Percentiles rank a stretch among this genome's conserved stretches.
These are phyloP conservation scores for Aureobasidium vineae DNA, from an alignment of 2,329 filamentous ascomycete species.

Conservation along the genomic window DNA sequence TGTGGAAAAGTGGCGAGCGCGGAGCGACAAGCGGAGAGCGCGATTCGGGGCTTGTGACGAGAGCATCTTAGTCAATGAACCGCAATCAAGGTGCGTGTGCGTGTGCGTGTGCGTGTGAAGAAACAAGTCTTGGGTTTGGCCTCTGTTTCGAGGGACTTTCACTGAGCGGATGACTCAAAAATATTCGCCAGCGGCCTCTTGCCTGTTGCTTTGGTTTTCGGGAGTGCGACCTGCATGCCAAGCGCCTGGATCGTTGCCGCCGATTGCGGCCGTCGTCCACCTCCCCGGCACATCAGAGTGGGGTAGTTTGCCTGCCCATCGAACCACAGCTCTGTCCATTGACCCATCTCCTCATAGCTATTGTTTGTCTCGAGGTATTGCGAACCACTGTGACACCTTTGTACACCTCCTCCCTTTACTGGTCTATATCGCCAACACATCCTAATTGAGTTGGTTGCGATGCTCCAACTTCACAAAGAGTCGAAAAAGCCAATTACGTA, in stretches of 20 bases:
- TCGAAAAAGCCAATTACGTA: slow-evolving; percentile 12
- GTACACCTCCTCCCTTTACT: neutral
- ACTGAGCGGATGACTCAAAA: slow-evolving; percentile 17
- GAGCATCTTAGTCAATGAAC: slow-evolving; percentile 34
- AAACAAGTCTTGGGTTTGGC: neutral
- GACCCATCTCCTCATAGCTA: neutral
- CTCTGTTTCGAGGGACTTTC: neutral
- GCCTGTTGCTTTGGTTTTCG: neutral
- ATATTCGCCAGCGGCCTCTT: slow-evolving; percentile 9
- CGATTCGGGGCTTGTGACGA: slow-evolving; percentile 38
- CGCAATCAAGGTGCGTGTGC: no score
- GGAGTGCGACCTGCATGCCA: slow-evolving; percentile 12
- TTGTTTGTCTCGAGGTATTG: neutral
- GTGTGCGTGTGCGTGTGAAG: neutral
- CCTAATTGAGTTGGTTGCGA: neutral
- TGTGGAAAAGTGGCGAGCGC: slow-evolving; percentile 47
- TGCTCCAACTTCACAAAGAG: neutral
- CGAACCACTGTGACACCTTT: neutral
- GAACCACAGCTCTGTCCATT: no score
- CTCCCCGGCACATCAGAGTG: slow-evolving; percentile 7
- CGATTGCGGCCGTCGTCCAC: slow-evolving; percentile 6
- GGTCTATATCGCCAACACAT: neutral
- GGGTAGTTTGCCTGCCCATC: neutral
- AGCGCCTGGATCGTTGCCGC: slow-evolving; percentile 16
- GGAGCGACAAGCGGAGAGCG: slow-evolving; percentile 41